Conservation (phyloP, 768 basidiomycete species). For the Sutorius australiensis region DNA sequence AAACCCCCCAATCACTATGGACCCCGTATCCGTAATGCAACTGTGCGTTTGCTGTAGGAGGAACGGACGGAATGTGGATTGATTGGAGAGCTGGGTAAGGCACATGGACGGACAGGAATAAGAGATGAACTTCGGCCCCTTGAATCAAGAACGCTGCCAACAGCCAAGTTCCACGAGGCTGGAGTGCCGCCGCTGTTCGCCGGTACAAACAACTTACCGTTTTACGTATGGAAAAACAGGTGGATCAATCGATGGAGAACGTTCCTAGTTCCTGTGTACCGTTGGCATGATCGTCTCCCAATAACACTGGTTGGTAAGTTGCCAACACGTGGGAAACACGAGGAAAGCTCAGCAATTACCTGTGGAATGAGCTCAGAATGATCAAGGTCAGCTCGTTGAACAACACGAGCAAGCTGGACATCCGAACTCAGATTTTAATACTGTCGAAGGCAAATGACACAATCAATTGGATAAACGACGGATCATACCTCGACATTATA, state of each 20-base stretch:
- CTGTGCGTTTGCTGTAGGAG: not conserved
- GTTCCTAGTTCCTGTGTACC: not conserved
- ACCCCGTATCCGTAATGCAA: not conserved
- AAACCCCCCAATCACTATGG: too few relatives aligned
- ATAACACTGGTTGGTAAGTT: not conserved
- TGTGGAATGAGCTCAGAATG: not conserved
- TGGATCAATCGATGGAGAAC: not conserved
- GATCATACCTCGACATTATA: slow-evolving; percentile 10
- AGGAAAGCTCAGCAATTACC: not conserved
- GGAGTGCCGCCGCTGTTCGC: not conserved
- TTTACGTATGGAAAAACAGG: slow-evolving; percentile 1
- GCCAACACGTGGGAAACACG: slow-evolving; percentile 2
- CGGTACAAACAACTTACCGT: not conserved
- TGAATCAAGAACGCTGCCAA: slow-evolving; percentile 18
- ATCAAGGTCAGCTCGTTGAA: not conserved
- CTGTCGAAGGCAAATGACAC: not conserved
- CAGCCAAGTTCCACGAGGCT: slow-evolving; percentile 17
- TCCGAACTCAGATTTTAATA: not conserved
- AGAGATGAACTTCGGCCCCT: not conserved
- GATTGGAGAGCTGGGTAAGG: not conserved
- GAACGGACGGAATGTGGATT: not conserved
- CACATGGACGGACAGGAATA: not conserved
- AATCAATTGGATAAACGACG: not conserved
- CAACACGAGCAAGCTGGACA: not conserved
- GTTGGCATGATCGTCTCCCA: slow-evolving; percentile 2